Conservation (phyloP, 352 stramenopile genomes). For the Phytophthora pseudosyringae region DNA sequence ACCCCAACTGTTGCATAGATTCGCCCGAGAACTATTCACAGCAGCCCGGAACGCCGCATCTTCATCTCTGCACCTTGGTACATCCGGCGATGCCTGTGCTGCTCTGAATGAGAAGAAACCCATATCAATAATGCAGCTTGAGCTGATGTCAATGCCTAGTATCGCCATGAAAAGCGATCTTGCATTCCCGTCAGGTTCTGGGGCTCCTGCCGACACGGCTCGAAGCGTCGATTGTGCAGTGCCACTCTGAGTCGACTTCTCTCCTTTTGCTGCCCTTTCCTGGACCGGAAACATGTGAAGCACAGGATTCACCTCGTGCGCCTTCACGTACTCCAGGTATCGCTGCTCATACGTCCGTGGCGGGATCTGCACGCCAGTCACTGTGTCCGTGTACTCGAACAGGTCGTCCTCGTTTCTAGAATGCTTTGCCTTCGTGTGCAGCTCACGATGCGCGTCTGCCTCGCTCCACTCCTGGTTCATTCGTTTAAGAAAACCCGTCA, state of each 20-base stretch:
- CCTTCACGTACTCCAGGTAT: constrained; percentile 54
- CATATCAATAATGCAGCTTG: constrained; percentile 50
- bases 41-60: constrained; percentile 26
- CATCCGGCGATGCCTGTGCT: neutral
- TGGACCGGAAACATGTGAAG: constrained; percentile 36
- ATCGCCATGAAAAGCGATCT: constrained; percentile 18
- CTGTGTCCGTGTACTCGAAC: constrained; percentile 61
- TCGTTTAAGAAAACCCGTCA: constrained; percentile 46
- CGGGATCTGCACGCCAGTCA: constrained; percentile 43
- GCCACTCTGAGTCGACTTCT: neutral
- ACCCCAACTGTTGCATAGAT: constrained; percentile 38
- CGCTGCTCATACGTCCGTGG: constrained; percentile 47
- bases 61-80: constrained; percentile 10
- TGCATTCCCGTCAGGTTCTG: neutral
- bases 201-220: neutral
- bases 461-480: constrained; percentile 64
- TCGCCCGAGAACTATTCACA: constrained; percentile 24
- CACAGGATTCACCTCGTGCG: constrained; percentile 41
- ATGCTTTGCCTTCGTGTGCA: constrained; percentile 41
- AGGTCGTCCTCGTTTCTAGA: constrained; percentile 43
- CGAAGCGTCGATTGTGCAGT: too few relatives aligned
- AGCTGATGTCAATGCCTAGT: constrained; percentile 47
- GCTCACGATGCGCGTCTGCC: constrained; percentile 47
- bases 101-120: constrained; percentile 35
- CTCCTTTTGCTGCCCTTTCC: neutral